These are phyloP conservation scores for Rhizoclosmatium sp. DNA, from an alignment of 192 early-diverging fungal genomes.

Conservation along the genomic window DNA sequence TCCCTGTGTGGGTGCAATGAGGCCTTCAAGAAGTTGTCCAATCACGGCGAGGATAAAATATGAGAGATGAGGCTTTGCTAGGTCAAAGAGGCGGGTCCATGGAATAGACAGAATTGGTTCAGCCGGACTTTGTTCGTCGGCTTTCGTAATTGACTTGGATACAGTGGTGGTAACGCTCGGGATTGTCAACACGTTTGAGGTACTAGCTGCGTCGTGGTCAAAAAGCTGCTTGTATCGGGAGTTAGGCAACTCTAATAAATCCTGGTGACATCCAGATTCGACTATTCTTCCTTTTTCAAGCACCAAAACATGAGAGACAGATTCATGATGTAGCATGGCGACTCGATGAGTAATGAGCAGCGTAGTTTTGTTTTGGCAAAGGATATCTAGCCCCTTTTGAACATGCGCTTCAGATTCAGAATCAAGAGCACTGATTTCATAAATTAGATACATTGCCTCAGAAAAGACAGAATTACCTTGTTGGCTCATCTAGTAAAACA, in stretches of 20 bases:
- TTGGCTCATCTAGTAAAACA: slow-evolving; percentile 16
- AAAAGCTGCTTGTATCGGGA: neutral
- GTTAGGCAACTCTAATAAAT: neutral
- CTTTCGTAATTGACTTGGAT: neutral
- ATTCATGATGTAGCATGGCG: neutral
- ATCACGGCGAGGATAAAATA: neutral
- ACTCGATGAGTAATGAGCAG: slow-evolving; percentile 19
- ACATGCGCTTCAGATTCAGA: slow-evolving; percentile 7
- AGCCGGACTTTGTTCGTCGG: neutral
- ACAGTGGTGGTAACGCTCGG: neutral
- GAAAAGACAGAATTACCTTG: neutral
- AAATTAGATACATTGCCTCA: no score
- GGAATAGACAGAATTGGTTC: no score
- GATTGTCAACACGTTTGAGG: neutral
- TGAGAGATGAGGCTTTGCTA: no score
- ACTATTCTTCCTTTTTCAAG: slow-evolving; percentile 2
- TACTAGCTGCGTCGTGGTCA: neutral
- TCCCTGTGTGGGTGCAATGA: neutral
- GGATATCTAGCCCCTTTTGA: neutral
- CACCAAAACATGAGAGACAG: neutral
- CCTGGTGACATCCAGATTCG: neutral
- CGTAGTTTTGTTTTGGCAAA: neutral
- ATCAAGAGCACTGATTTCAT: slow-evolving; percentile 6
- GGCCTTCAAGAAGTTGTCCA: slow-evolving; percentile 22
- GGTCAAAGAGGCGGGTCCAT: no score